phyloP scores from a whole-genome alignment of 2,329 filamentous ascomycete genomes.

The Lecanicillium sp. region DNA sequence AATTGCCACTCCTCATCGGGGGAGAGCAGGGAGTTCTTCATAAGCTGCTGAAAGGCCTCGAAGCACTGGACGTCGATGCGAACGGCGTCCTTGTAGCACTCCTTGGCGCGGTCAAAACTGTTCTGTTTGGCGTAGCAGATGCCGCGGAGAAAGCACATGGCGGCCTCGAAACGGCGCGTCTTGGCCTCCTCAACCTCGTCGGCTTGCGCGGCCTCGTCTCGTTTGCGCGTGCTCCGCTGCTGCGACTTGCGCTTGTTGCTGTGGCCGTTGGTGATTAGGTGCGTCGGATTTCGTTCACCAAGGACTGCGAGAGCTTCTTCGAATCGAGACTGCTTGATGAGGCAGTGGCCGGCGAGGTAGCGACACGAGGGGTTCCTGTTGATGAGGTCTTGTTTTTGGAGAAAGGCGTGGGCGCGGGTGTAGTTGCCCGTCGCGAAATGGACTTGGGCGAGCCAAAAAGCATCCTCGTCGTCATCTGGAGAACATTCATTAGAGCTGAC shows the following conservation, averaged over 20 bases:
- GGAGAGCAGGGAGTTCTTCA: constrained; percentile 89
- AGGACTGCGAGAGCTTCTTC: constrained; percentile 83
- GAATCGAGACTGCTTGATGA: constrained; percentile 85
- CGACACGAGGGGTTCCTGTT: constrained; percentile 77
- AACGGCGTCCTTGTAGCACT: constrained; percentile 97
- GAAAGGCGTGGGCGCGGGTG: constrained; percentile 79
- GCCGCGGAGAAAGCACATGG: constrained; percentile 93
- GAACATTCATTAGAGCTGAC: constrained; percentile 10
- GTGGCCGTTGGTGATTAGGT: constrained; percentile 61
- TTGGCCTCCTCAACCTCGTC: constrained; percentile 60
- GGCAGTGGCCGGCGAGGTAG: constrained; percentile 89
- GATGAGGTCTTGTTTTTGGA: constrained; percentile 78
- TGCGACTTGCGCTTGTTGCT: constrained; percentile 35
- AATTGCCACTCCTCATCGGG: constrained; percentile 89
- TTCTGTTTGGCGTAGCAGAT: constrained; percentile 96
- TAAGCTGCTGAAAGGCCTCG: constrained; percentile 95
- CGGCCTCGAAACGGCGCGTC: constrained; percentile 83
- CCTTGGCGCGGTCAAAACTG: constrained; percentile 92
- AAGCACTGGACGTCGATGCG: constrained; percentile 97
- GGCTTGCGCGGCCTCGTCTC: constrained; percentile 25
- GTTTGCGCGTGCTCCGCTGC: constrained; percentile 26
- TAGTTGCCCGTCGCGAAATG: constrained; percentile 96
- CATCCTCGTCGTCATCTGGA: constrained; percentile 84
- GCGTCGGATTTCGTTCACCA: constrained; percentile 88
- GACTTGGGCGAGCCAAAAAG: constrained; percentile 96